These are phyloP conservation scores for Xylaria castorea DNA, from an alignment of 495 filamentous ascomycete species.

Conservation along the genomic window DNA sequence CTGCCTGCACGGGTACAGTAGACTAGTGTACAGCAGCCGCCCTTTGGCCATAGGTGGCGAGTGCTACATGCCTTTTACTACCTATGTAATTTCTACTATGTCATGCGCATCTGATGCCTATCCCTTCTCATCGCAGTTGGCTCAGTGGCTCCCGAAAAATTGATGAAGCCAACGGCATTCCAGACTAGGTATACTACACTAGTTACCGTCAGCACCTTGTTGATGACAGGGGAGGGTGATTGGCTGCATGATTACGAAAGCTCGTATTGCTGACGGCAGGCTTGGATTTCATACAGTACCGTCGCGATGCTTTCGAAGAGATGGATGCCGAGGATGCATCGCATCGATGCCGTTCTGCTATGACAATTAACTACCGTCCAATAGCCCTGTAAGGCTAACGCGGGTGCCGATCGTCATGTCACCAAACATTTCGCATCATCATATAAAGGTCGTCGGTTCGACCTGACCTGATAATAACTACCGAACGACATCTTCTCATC, in stretches of 20 bases:
- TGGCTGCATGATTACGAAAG: slow-evolving; percentile 10
- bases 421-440: neutral
- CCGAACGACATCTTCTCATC: neutral
- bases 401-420: slow-evolving; percentile 19
- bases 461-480: neutral
- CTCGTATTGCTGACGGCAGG: slow-evolving; percentile 20
- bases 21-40: too few species aligned
- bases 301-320: neutral
- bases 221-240: slow-evolving; percentile 14
- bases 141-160: neutral
- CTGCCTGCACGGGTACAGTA: too few species aligned
- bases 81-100: neutral
- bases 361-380: slow-evolving; percentile 4
- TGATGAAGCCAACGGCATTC: neutral
- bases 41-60: too few species aligned
- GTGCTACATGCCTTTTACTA: neutral
- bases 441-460: slow-evolving; percentile 7
- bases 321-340: neutral
- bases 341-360: neutral
- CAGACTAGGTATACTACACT: neutral
- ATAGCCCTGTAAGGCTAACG: neutral
- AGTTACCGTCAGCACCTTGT: neutral
- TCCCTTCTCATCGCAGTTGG: slow-evolving; percentile 10
- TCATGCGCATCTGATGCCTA: neutral
- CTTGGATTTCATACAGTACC: neutral